phyloP scores from a whole-genome alignment of 164 flowering plant species.

The Litsea cubeba region DNA sequence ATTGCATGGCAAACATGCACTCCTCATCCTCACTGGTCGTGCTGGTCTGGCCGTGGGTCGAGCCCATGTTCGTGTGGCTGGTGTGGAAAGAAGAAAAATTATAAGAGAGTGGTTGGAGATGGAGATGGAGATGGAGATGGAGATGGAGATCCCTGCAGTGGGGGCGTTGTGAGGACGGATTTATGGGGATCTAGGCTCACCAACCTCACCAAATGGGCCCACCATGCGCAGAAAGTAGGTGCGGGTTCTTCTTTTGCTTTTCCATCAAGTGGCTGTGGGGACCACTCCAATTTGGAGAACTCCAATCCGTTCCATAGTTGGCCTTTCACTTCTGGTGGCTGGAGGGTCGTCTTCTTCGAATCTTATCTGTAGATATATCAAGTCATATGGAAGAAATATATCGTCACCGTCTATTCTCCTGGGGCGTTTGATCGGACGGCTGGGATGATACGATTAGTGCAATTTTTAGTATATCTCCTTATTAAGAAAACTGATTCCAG shows the following conservation, averaged over 20 bases:
- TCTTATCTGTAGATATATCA: background rate
- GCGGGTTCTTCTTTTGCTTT: background rate
- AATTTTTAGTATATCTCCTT: too few relatives aligned
- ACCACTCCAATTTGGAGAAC: background rate
- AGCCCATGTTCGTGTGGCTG: background rate
- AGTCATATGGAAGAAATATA: too few relatives aligned
- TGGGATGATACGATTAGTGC: too few relatives aligned
- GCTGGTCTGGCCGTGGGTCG: background rate
- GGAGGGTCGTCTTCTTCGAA: background rate
- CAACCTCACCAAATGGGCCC: background rate
- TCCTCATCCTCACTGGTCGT: constrained; percentile 41
- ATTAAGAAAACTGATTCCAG: too few relatives aligned
- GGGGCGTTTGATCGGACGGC: too few relatives aligned
- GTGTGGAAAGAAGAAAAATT: background rate
- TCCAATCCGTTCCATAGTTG: background rate
- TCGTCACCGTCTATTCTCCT: too few relatives aligned
- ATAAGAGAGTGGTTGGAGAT: background rate
- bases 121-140: background rate
- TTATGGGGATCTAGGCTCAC: background rate
- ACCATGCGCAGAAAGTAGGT: background rate
- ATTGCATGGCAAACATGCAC: constrained; percentile 53
- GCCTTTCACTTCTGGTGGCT: background rate
- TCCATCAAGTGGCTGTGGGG: background rate
- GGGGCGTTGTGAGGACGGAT: background rate
- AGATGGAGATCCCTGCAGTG: background rate